Evolutionary conservation across 164 flowering plant species (phyloP).

Genomic region (Vitis rupestris): DNA sequence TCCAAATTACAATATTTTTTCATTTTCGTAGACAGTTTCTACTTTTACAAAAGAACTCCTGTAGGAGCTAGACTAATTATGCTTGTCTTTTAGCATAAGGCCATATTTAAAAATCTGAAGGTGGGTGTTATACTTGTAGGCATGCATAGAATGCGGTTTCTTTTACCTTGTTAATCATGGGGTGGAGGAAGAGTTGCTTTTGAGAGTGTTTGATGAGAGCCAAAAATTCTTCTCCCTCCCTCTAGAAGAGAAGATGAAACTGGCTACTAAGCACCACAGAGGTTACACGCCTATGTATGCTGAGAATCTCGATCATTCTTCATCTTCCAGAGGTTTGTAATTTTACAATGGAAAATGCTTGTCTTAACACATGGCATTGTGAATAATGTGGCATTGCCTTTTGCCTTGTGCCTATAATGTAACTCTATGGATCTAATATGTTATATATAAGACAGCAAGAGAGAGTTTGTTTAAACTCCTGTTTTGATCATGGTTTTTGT

Average conservation of each 20-base stretch:
- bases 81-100: too few species aligned
- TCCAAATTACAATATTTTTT: too few species aligned
- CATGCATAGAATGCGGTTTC: constrained; percentile 75
- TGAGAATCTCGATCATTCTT: constrained; percentile 62
- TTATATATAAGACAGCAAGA: too few species aligned
- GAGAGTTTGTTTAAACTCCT: neutral
- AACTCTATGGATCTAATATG: too few species aligned
- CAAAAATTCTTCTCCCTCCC: constrained; percentile 69
- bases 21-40: too few species aligned
- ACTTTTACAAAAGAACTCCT: too few species aligned
- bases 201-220: constrained; percentile 55
- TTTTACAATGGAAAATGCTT: too few species aligned
- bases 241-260: constrained; percentile 63
- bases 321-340: constrained; percentile 48
- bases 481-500: neutral
- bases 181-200: constrained; percentile 53
- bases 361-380: too few species aligned
- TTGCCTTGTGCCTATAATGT: too few species aligned
- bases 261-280: constrained; percentile 44
- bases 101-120: too few species aligned
- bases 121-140: constrained; percentile 35
- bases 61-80: too few species aligned
- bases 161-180: constrained; percentile 90
- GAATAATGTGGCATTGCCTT: too few species aligned
- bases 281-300: constrained; percentile 74